Conservation (phyloP, 208 protist species). For the Leishmania gerbilli region DNA sequence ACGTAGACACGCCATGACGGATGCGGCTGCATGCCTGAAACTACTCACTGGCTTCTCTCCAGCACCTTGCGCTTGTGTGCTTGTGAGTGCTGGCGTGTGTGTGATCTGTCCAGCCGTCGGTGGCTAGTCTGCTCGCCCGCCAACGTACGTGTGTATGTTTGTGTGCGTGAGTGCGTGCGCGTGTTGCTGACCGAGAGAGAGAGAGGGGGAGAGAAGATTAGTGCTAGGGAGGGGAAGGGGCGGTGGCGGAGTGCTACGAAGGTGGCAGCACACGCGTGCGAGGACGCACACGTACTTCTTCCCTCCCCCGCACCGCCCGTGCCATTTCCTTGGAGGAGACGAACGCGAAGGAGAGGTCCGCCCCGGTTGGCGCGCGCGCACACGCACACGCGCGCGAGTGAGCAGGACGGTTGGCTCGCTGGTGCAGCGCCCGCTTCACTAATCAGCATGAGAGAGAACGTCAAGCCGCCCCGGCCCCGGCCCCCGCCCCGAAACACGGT, state of each 20-base stretch:
- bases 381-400: not conserved
- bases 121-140: not conserved
- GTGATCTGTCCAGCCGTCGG: not conserved
- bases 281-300: not conserved
- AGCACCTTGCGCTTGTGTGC: not conserved
- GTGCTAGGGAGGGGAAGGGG: not conserved
- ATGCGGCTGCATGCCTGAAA: slow-evolving; percentile 1
- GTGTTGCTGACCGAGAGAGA: not conserved
- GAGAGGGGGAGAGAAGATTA: not conserved
- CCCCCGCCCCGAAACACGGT: not conserved
- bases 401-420: not conserved
- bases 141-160: not conserved
- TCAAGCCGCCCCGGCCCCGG: no score
- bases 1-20: slow-evolving; percentile 19
- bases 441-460: not conserved
- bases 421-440: not conserved
- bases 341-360: no score
- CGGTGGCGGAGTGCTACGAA: not conserved
- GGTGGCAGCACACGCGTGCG: not conserved
- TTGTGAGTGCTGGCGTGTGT: not conserved
- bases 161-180: not conserved
- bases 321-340: not conserved
- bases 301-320: not conserved
- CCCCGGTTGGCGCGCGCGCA: not conserved
- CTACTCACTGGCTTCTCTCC: not conserved